Base-by-base conservation (phyloP, 805 yeast genomes). In the Kazachstania bromeliacearum region DNA sequence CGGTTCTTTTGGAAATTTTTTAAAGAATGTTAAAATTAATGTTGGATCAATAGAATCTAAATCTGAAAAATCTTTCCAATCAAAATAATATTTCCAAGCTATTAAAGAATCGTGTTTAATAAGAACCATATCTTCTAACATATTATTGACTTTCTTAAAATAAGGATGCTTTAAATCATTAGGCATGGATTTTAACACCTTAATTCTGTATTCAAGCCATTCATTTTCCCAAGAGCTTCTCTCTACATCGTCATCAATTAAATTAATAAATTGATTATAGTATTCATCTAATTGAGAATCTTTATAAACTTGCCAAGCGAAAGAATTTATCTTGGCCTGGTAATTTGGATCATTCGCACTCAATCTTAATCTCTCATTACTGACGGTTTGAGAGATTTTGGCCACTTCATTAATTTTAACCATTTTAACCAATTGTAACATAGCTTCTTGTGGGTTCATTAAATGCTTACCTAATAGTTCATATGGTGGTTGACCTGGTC, bases 1-100 rank as follows among this genome's bases (percentile, higher is more conserved):
- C 0, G 85, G 85, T 32, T 72, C 76, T 16, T 55, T 59, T 4
- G 73, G 76, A 57, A 82, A 85, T 28, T 63, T 55, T 28, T 61
- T 60, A 29, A 83, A 62, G 50, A 73, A 84, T 24, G 60, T 67
- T n/a, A 66, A 46, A 2, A 84, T 44, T 4, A 66, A 52, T 7
- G 56, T 57, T 13, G 64, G 49, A 34, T 77, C 78, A 33, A 81
- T 52, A 2, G 69, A 67, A 7, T 63, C 57, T 4, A 85, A 53
- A 4, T 66, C 59, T 5, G 52, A 53, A 6, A 68, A 69, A 55
- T 87, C 95, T 18, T 63, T 46, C 80, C 89, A 81, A 44, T 87
- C 92, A 39, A 85, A 71, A 48, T 74, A 75, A 8, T 78, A 50
- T 26, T 69, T 66, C 95, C 95, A 88, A 1, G 87, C 84, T 21